Evolutionary conservation across 1,284 basidiomycete species (phyloP), one percentile per base, ranked within the genome.

Genomic region (Ganoderma lingzhi): DNA sequence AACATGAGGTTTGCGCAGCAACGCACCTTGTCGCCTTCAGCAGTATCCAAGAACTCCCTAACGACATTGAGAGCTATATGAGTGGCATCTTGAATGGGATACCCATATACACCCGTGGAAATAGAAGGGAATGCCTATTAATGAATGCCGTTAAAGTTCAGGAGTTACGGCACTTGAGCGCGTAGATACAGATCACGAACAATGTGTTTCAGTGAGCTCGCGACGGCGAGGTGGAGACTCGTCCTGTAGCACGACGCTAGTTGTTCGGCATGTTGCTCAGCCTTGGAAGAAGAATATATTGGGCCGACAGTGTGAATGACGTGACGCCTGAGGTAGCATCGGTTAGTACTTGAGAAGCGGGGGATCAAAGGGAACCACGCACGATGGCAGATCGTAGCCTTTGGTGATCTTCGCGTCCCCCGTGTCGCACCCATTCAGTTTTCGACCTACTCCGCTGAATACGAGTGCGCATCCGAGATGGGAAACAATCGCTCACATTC

Each of bases 271-370:
- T 87, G 87, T 56, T 80, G 77, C 19, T 86, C 84, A 2, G 76
- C 79, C 1, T 85, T 77, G 1, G 74, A 71, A 0, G 73, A 66
- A 0, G 83, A 84, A 77, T 96, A 97, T 2, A 96, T 80, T 0
- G 96, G 96, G 12, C 97, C 97, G 32, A 98, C 96, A 1, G 97
- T 91, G 77, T 98, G 97, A 23, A 98, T 95, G 67, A 98, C 85
- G 71, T 91, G 85, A 67, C 87, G 89, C 23, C 92, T 87, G 82
- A 76, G 12, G 28, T 23, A 19, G 44, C 39, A 39, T 17, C 51
- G 53, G 6, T 35, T 62, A 19, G 30, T 23, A 32, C 23, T 41
- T n/a, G 0, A 8, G 32, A 15, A 6, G 30, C 32, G 17, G 37
- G 35, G 53, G 28, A 41, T 42, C 32, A 39, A 55, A 45, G 10